phyloP scores from a whole-genome alignment of 371 early-diverging fungal genomes.

The Gilbertella persicaria region DNA sequence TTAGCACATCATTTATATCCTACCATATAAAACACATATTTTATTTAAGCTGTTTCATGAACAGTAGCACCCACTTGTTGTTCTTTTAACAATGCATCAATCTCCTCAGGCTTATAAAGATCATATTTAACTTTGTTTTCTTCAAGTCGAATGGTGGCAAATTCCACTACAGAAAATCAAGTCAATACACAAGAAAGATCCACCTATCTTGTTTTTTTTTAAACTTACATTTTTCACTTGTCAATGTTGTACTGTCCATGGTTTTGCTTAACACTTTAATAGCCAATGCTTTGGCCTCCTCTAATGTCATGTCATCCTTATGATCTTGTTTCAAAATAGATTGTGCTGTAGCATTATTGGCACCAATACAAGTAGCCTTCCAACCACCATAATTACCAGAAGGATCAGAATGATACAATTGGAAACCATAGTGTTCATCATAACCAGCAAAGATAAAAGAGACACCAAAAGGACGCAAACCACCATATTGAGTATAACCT shows the following conservation, averaged over 20 bases:
- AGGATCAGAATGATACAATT: slow-evolving; percentile 98
- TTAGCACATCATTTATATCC: slow-evolving; percentile 17
- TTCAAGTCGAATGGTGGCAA: slow-evolving; percentile 71
- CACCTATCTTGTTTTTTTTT: neutral
- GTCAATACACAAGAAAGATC: neutral
- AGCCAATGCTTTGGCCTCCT: slow-evolving; percentile 87
- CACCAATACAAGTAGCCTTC: slow-evolving; percentile 98
- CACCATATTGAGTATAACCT: slow-evolving; percentile 98
- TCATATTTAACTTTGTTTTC: slow-evolving; percentile 63
- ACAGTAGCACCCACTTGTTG: slow-evolving; percentile 54
- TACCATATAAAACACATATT: slow-evolving; percentile 1
- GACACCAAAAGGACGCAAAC: slow-evolving; percentile 98
- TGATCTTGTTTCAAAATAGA: slow-evolving; percentile 95
- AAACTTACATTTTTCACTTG: slow-evolving; percentile 85
- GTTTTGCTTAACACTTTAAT: slow-evolving; percentile 95
- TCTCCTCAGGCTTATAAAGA: slow-evolving; percentile 70
- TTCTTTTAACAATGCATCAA: slow-evolving; percentile 76
- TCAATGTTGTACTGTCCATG: slow-evolving; percentile 89
- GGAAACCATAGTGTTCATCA: slow-evolving; percentile 90
- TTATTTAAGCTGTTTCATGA: slow-evolving; percentile 1
- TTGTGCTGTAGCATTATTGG: slow-evolving; percentile 90
- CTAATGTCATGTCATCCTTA: slow-evolving; percentile 84
- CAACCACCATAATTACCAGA: slow-evolving; percentile 98
- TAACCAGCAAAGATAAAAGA: slow-evolving; percentile 98
- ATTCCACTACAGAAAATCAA: slow-evolving; percentile 62